These are phyloP conservation scores for Fusarium hostae DNA, from an alignment of 2,329 filamentous ascomycete species.

Conservation along the genomic window DNA sequence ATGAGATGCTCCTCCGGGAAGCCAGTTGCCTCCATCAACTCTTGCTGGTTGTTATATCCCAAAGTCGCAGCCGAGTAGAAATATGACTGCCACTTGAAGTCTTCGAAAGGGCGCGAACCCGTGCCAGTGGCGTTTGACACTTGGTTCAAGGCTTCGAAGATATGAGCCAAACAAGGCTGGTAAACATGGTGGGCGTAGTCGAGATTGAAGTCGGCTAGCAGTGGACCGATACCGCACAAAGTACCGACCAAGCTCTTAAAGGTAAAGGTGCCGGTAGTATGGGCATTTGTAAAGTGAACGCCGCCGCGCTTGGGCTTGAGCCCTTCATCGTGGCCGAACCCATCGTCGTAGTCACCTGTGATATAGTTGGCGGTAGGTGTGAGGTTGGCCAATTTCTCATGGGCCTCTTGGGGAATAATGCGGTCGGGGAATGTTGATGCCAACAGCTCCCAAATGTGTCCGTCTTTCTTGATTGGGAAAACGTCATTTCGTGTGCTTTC, in stretches of 20 bases:
- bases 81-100: slow-evolving; percentile 47
- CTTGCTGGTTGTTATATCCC: slow-evolving; percentile 49
- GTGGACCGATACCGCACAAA: slow-evolving; percentile 55
- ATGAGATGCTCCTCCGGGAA: slow-evolving; percentile 45
- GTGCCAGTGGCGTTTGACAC: slow-evolving; percentile 14
- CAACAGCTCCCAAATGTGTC: slow-evolving; percentile 50
- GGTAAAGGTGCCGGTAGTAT: slow-evolving; percentile 56
- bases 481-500: slow-evolving; percentile 59
- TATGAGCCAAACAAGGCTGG: slow-evolving; percentile 57
- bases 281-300: slow-evolving; percentile 53
- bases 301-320: slow-evolving; percentile 49
- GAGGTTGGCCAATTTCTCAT: slow-evolving; percentile 42
- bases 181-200: slow-evolving; percentile 57
- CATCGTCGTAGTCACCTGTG: slow-evolving; percentile 52
- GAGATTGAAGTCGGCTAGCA: slow-evolving; percentile 56
- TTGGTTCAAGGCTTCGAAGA: slow-evolving; percentile 50
- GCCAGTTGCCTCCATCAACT: slow-evolving; percentile 44
- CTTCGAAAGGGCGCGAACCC: slow-evolving; percentile 4
- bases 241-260: slow-evolving; percentile 56
- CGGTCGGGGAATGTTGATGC: slow-evolving; percentile 46
- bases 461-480: slow-evolving; percentile 56
- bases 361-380: slow-evolving; percentile 50
- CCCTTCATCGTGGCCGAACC: slow-evolving; percentile 41
- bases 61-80: slow-evolving; percentile 50
- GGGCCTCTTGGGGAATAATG: slow-evolving; percentile 48